Evolutionary conservation across 768 basidiomycete species (phyloP), one percentile per base, ranked within the genome.

Genomic region (Pleurotus ostreatus): DNA sequence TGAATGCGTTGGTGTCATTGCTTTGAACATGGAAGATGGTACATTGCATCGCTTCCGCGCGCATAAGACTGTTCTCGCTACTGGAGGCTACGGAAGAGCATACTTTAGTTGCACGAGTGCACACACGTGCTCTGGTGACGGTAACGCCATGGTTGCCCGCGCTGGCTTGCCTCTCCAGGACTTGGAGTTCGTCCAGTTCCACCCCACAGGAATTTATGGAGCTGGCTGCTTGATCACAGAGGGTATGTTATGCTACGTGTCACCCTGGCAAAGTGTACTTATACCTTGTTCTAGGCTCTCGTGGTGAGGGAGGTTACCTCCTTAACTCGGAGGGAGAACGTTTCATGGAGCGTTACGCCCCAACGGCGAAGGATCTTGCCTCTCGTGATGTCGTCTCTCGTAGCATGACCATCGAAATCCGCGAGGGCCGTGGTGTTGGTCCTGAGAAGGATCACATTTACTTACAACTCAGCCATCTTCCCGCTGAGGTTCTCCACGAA

Each of bases 261-360:
- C n/a, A 13, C 46, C 3, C 22, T 18, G 26, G 18, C 34, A 45
- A 22, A 51, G 49, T 15, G 49, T 41, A 9, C 18, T 57, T 22
- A 56, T 25, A 52, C 49, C 34, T 34, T 58, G 4, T 22, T 44
- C 3, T 62, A 94, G 95, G 95, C 63, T 98, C 97, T 62, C 94
- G 97, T 70, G 97, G 97, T 66, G 97, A 99, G 73, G 97, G 97
- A 77, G 97, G 97, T 61, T 98, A 98, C 76, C 80, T 99, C 61
- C 77, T 99, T 68, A 98, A 99, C 78, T 92, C 94, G 7, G 89
- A 98, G 78, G 97, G 97, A 69, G 97, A 99, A 74, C 90, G 97
- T 58, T 99, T 99, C 80, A 99, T 99, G 97, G 96, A 98, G 74
- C 92, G 96, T 71, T 98, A 98, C 71, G 97, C 97, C 0, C 97